Percentiles rank a stretch among this genome's conserved stretches.
Evolutionary conservation across 495 filamentous ascomycete species (phyloP).

Genomic region (Choiromyces venosus): DNA sequence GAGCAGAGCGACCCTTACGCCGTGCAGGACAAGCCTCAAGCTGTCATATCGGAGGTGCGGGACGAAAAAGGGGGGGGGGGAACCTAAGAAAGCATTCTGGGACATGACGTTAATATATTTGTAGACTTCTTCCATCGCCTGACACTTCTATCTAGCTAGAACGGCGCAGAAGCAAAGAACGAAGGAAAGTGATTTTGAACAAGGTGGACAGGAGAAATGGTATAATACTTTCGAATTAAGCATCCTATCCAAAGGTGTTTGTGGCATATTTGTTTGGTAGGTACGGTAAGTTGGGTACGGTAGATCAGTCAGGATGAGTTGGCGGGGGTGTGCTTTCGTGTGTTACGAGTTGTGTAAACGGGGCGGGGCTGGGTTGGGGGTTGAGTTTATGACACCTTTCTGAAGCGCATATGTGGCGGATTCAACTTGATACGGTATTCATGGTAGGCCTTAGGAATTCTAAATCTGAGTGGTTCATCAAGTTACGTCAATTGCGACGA

Average conservation of each 20-base stretch:
- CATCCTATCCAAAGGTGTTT: slow-evolving; percentile 71
- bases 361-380: slow-evolving; percentile 2
- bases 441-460: slow-evolving; percentile 3
- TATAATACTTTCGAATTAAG: slow-evolving; percentile 65
- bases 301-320: neutral
- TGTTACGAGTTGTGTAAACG: slow-evolving; percentile 6
- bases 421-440: neutral
- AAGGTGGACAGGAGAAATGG: slow-evolving; percentile 18
- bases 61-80: too few species aligned
- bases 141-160: slow-evolving; percentile 3
- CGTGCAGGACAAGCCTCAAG: too few species aligned
- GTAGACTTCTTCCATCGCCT: slow-evolving; percentile 11
- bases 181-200: too few species aligned
- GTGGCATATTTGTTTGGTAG: slow-evolving; percentile 43
- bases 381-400: slow-evolving; percentile 9
- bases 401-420: neutral
- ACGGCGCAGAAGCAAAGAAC: neutral
- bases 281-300: neutral
- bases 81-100: slow-evolving; percentile 50
- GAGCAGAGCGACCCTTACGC: too few species aligned
- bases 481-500: neutral
- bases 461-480: neutral
- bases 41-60: too few species aligned
- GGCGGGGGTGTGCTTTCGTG: neutral
- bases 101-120: slow-evolving; percentile 23